Conservation (phyloP, 257 asterid species). For the Penstemon barbatus region DNA sequence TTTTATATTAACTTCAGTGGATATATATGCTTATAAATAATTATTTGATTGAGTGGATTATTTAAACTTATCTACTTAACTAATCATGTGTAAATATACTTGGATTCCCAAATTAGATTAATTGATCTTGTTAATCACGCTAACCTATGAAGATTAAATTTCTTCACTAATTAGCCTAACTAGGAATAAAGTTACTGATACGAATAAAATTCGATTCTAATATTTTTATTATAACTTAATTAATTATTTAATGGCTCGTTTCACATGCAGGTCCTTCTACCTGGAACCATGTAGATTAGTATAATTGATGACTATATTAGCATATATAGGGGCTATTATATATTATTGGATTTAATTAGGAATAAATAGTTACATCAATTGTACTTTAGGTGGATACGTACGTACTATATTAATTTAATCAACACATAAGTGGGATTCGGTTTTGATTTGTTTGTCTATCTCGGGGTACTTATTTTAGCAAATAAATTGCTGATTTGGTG, state of each 20-base stretch:
- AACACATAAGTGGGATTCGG: constrained; percentile 49
- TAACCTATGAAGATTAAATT: too few relatives aligned
- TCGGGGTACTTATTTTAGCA: constrained; percentile 16
- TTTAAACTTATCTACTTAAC: not conserved
- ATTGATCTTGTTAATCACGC: not conserved
- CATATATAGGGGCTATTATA: not conserved
- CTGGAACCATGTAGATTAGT: not conserved
- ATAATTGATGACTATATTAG: not conserved
- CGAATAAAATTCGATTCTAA: not conserved
- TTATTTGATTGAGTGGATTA: not conserved
- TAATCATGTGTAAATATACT: not conserved
- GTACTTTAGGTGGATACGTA: not conserved
- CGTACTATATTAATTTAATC: constrained; percentile 3
- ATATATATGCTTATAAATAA: not conserved
- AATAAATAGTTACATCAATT: not conserved
- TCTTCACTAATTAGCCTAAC: constrained; percentile 8
- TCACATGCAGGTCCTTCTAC: not conserved
- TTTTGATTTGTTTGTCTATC: constrained; percentile 35
- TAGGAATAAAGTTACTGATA: not conserved
- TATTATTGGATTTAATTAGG: not conserved
- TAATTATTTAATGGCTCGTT: not conserved
- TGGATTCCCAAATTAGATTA: not conserved
- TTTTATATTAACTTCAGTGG: not conserved
- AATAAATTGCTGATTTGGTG: not conserved
- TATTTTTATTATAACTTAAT: not conserved